Evolutionary conservation across 2,329 filamentous ascomycete genomes (phyloP).

Genomic region (Exophiala xenobiotica): DNA sequence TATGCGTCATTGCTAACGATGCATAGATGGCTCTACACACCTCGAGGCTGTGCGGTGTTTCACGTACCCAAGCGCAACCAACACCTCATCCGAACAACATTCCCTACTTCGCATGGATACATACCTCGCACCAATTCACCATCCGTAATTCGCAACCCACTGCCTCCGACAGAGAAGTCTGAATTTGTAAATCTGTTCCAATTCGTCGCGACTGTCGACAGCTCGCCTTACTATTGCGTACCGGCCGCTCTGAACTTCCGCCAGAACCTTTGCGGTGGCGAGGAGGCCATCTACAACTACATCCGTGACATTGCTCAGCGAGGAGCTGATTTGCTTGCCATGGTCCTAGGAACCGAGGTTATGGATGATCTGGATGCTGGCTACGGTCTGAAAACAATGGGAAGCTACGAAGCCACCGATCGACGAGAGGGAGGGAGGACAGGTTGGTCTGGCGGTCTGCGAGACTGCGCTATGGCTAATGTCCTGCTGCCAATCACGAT

Average conservation of each 20-base stretch:
- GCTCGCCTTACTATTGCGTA: slow-evolving; percentile 68
- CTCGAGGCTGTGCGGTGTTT: slow-evolving; percentile 76
- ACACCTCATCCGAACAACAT: slow-evolving; percentile 66
- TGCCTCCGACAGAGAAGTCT: slow-evolving; percentile 45
- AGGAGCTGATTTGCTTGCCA: slow-evolving; percentile 62
- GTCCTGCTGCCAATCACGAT: slow-evolving; percentile 66
- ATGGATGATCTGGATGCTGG: slow-evolving; percentile 55
- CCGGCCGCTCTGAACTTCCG: slow-evolving; percentile 72
- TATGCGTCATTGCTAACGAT: slow-evolving; percentile 5
- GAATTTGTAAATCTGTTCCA: slow-evolving; percentile 70
- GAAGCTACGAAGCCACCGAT: slow-evolving; percentile 29
- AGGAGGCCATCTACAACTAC: slow-evolving; percentile 67
- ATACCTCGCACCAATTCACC: slow-evolving; percentile 40
- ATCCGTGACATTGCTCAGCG: slow-evolving; percentile 60
- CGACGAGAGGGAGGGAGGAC: slow-evolving; percentile 37
- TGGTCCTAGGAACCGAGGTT: slow-evolving; percentile 66
- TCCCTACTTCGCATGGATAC: slow-evolving; percentile 82
- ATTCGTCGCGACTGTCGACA: slow-evolving; percentile 72
- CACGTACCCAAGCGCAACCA: slow-evolving; percentile 79
- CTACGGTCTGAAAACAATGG: slow-evolving; percentile 29
- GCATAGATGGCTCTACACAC: slow-evolving; percentile 70
- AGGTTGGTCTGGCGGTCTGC: slow-evolving; percentile 51
- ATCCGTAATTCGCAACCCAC: slow-evolving; percentile 13
- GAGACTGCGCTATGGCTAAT: slow-evolving; percentile 69
- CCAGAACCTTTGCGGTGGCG: slow-evolving; percentile 67